Percentiles rank a stretch among this genome's conserved stretches.
Conservation (phyloP, 2,329 filamentous ascomycete species). For the Aureobasidium sp. region DNA sequence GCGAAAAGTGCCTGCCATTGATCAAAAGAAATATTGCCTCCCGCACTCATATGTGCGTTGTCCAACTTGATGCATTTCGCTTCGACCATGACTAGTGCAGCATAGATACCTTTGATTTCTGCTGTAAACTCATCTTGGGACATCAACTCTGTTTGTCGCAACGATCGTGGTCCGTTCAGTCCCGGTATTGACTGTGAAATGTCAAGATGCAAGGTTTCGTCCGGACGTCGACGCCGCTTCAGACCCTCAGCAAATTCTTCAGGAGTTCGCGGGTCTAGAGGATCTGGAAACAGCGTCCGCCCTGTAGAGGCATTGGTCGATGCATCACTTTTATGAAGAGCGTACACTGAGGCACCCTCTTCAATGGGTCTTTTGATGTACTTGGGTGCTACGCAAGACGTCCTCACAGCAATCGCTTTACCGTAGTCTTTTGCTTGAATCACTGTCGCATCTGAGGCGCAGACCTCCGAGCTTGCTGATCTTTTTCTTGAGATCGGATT, state of each 20-base stretch:
- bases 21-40: conserved; percentile 48
- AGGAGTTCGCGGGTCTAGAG: neutral
- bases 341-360: neutral
- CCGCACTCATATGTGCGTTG: conserved; percentile 49
- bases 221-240: conserved; percentile 1
- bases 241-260: neutral
- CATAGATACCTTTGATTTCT: conserved; percentile 79
- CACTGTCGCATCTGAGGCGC: neutral
- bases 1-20: conserved; percentile 83
- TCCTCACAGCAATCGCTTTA: neutral
- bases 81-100: conserved; percentile 78
- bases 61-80: conserved; percentile 81
- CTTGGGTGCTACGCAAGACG: neutral
- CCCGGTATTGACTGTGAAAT: conserved; percentile 1
- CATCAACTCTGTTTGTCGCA: conserved; percentile 50
- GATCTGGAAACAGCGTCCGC: neutral
- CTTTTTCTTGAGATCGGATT: conserved; percentile 1
- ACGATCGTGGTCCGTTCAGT: neutral
- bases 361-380: neutral
- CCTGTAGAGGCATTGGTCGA: neutral
- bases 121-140: conserved; percentile 70
- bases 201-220: neutral
- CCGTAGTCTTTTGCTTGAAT: neutral
- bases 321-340: neutral
- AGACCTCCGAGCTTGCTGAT: conserved; percentile 8